Evolutionary conservation across 1,284 basidiomycete genomes (phyloP), one percentile per base, ranked within the genome.

Genomic region (Takashimella koratensis): DNA sequence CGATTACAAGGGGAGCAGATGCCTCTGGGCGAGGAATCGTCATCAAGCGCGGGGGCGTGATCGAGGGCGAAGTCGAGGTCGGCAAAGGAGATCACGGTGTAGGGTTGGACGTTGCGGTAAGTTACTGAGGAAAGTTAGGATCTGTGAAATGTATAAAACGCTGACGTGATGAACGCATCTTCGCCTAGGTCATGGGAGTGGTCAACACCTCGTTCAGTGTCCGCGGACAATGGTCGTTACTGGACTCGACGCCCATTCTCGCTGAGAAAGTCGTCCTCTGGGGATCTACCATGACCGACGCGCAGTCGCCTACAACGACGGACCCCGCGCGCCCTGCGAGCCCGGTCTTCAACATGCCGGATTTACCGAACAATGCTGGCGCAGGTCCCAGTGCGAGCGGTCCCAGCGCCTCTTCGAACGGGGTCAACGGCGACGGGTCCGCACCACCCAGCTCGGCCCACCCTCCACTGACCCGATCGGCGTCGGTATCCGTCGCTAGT

Each of bases 141-240:
- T 27, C 22, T 20, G 13, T 4, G n/a, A 11, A 3, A 12, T 12
- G 22, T 20, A 10, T 5, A 21, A n/a, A n/a, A n/a, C n/a, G n/a
- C 30, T 36, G 8, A 36, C 30, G 30, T 36, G 30, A 36, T 36
- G 30, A 36, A n/a, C 19, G 23, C 12, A 23, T 16, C 30, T 39
- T 23, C 30, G 5, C 10, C 12, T 30, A 67, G 65, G 63, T 70
- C 27, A 43, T 68, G 5, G 66, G 68, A 4, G 43, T 62, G 24
- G 60, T 65, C 39, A 64, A 66, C 20, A 66, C 66, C 0, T 57
- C 57, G 19, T 70, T 64, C 54, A 67, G 65, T 36, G 56, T 67
- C 22, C 51, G 68, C 50, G 68, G 68, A 3, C 68, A 70, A 47
- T 68, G 67, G 42, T 65, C 63, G 22, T 48, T 70, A 10, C 56